Base-by-base conservation (phyloP, 192 early-diverging fungal genomes). In the Podila epigama region DNA sequence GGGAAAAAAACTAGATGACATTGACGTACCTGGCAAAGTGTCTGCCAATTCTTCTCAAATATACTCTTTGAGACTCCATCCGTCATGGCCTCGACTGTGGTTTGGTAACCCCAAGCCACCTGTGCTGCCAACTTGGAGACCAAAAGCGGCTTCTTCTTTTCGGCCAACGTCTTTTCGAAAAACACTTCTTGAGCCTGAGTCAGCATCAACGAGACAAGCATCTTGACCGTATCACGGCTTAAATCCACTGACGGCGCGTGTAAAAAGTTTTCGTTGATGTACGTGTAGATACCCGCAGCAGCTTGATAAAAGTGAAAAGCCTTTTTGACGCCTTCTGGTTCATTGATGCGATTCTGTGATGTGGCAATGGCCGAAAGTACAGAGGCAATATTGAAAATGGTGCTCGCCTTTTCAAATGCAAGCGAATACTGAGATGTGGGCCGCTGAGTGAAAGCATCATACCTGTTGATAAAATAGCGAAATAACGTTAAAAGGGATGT, bases 221-320 rank as follows among this genome's bases (percentile, higher is more conserved):
- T 83, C 58, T 94, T 96, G 58, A 97, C 91, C 3, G 93, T 92
- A 48, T 97, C 96, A 32, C 93, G 85, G 60, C 94, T 92, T 48
- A 99, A 75, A 80, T 99, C 97, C 4, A 90, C 83, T 9, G 94
- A 95, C 0, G 97, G 97, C 25, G 97, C 94, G 68, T 99, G 97
- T 58, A 98, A 81, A 79, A 99, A 99, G 81, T 97, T 99, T 65
- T 99, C 95, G 81, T 94, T 97, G 83, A 99, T 98, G 75, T 92
- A 98, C 39, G 90, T 83, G 82, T 96, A 96, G 53, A 95, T 89
- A 27, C 94, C 95, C n/a, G 97, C 97, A 1, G 95, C 90, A 5
- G 92, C 92, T 70, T 97, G 97, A 58, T 97, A 93, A 79, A 94
- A 96, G 72, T 95, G 92, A 63, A 90, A 95, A 1, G 95, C 92